These are phyloP conservation scores for Pinus albicaulis DNA, from an alignment of 75 land plant species.

Conservation along the genomic window DNA sequence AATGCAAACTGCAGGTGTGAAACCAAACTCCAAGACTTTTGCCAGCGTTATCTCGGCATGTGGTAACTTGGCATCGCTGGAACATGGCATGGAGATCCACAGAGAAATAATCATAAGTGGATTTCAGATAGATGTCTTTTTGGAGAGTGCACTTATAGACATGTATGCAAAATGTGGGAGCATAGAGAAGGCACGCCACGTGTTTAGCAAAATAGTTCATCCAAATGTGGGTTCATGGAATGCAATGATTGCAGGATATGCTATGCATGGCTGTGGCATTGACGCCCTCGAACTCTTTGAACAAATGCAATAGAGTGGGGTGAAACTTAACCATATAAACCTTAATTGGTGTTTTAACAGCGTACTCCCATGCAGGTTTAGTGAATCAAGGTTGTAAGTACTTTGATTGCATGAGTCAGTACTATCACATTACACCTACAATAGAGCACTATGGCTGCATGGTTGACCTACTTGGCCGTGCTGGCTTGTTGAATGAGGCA, in stretches of 20 bases:
- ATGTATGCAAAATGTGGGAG: conserved; percentile 14
- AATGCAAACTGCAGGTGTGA: conserved; percentile 11
- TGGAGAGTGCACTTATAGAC: conserved; percentile 10
- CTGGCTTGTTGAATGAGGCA: not conserved
- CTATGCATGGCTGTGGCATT: conserved; percentile 17
- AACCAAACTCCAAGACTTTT: conserved; percentile 13
- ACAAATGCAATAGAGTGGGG: conserved; percentile 14
- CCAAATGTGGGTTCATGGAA: conserved; percentile 7
- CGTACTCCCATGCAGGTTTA: conserved; percentile 13
- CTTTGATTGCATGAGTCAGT: not conserved
- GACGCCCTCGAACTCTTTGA: conserved; percentile 17
- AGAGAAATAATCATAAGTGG: conserved; percentile 12
- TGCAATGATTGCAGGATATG: conserved; percentile 19
- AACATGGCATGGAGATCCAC: conserved; percentile 19
- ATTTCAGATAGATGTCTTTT: conserved; percentile 1
- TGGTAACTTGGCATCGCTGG: conserved; percentile 6
- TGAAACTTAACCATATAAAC: conserved; percentile 13
- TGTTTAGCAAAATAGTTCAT: conserved; percentile 9
- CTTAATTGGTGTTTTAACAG: conserved; percentile 22
- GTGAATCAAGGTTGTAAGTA: not conserved
- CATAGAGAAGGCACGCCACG: not conserved
- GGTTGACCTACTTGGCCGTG: not conserved
- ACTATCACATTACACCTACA: not conserved
- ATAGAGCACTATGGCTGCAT: not conserved
- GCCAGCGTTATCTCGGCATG: conserved; percentile 11